A percentile compares a stretch with the other conserved stretches of the same genome.
These are phyloP conservation scores for Adansonia digitata DNA, from an alignment of 345 rosid genomes.

Conservation along the genomic window DNA sequence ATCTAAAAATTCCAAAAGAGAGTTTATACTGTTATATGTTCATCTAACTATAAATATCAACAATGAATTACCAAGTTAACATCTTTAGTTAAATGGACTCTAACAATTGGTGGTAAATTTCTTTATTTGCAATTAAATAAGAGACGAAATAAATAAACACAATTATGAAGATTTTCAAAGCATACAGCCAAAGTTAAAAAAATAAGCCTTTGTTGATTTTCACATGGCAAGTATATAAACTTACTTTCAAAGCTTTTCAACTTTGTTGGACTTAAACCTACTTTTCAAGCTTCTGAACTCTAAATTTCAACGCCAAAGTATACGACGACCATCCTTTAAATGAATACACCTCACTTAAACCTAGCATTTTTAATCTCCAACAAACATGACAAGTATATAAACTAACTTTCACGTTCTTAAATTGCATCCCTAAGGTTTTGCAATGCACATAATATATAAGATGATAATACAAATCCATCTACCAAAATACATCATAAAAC, in stretches of 20 bases:
- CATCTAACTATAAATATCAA: not conserved
- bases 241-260: not conserved
- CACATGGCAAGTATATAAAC: not conserved
- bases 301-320: not conserved
- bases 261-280: not conserved
- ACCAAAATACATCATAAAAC: slow-evolving; percentile 5
- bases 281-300: not conserved
- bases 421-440: not conserved
- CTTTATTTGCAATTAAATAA: not conserved
- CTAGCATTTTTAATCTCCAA: not conserved
- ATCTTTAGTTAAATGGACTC: not conserved
- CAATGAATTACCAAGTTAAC: not conserved
- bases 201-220: not conserved
- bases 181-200: not conserved
- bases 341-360: too few species aligned
- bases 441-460: not conserved
- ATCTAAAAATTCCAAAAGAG: not conserved
- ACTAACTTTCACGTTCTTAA: not conserved
- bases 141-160: not conserved
- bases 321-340: not conserved
- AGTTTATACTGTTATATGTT: not conserved
- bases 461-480: not conserved
- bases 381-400: not conserved
- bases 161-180: not conserved
- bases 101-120: not conserved